A percentile compares a stretch with the other conserved stretches of the same genome.
Conservation (phyloP, 257 asterid species). For the Petunia axillaris region DNA sequence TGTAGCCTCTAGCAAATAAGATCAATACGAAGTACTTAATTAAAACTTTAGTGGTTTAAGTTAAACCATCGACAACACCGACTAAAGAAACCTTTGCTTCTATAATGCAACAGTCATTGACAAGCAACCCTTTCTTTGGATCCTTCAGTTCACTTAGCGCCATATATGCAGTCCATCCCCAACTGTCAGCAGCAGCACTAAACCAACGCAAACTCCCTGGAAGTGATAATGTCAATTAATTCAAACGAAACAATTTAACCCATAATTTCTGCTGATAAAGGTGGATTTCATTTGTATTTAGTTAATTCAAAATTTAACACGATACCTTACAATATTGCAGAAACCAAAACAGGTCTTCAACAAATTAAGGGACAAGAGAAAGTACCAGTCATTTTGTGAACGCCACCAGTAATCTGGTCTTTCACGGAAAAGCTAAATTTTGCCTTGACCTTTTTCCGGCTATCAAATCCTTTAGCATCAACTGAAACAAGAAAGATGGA, state of each 20-base stretch:
- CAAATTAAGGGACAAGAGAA: background rate
- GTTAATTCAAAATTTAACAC: no score
- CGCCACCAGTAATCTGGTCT: background rate
- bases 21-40: no score
- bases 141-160: background rate
- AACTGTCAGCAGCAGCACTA: background rate
- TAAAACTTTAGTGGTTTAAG: no score
- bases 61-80: no score
- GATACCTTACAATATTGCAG: no score
- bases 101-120: background rate
- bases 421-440: no score
- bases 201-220: background rate
- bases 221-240: background rate
- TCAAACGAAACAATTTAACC: no score
- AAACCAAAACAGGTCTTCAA: background rate
- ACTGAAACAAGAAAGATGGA: background rate
- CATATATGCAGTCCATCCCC: background rate
- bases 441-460: background rate
- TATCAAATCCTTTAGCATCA: background rate
- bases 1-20: no score
- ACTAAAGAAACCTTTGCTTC: background rate
- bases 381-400: no score
- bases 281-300: no score
- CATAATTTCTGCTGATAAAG: no score
- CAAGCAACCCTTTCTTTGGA: background rate